Base-by-base conservation (phyloP, 2,329 filamentous ascomycete species). In the Hypoxylon sp. region DNA sequence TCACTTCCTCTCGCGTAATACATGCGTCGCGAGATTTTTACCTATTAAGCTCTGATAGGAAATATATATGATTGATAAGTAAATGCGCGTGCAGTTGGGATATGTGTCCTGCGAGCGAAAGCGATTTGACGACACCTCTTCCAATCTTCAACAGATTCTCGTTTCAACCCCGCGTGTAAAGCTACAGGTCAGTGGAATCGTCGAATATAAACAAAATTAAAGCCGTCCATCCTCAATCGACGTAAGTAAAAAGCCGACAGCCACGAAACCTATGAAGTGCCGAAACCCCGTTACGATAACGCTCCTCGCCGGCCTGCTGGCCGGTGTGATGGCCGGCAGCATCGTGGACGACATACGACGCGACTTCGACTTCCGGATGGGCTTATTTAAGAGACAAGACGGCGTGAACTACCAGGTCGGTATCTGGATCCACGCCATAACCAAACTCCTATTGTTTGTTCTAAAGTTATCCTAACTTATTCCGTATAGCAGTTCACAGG, bases 351-450 rank as follows among this genome's bases (percentile, higher is more conserved):
- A 78, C 56, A 59, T 80, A 20, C 75, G 71, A 30, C 70, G 72
- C 43, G 76, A 79, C 20, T 79, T 80, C 67, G 76, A 79, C 19
- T 79, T 80, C 68, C 72, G 67, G 37, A 75, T 78, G 71, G 78
- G 74, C 1, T 44, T 77, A 19, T 70, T 78, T 39, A 61, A 75
- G 43, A 73, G 76, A 52, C 73, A 77, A 60, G 68, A 75, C 50
- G 54, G 59, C 43, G 65, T 67, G 22, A 79, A 82, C 67, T 72
- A 84, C 22, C 81, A 75, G 62, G 73, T 74, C 52, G 22, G 68
- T 64, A 20, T 30, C 34, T 24, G 3, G 6, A 34, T 41, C 4
- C 41, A 44, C 22, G 19, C 4, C 19, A n/a, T n/a, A n/a, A n/a
- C n/a, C 22, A 22, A 8, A 1, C 19, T 44, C 5, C 19, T 6